These are phyloP conservation scores for Colletotrichum tropicicola DNA, from an alignment of 2,329 filamentous ascomycete species.

Conservation along the genomic window DNA sequence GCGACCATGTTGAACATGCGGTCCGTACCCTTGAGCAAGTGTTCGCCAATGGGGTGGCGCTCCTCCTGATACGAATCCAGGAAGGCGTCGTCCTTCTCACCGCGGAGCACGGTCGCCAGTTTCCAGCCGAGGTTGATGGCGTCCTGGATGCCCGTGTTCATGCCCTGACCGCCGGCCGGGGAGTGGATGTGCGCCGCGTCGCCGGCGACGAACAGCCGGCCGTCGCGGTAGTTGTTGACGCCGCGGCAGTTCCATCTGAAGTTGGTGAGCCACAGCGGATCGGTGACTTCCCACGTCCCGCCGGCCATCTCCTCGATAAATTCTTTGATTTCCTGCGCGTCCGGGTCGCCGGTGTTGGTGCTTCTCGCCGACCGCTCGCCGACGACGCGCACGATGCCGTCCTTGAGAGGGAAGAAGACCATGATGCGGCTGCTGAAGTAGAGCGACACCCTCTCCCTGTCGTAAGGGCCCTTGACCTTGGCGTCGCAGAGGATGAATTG, in stretches of 20 bases:
- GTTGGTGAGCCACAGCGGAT: conserved; percentile 50
- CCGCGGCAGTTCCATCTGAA: conserved; percentile 56
- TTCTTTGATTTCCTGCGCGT: conserved; percentile 29
- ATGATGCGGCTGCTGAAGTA: conserved; percentile 45
- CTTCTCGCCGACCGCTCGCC: conserved; percentile 26
- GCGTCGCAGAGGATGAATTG: conserved; percentile 55
- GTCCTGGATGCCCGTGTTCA: conserved; percentile 47
- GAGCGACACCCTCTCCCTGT: conserved; percentile 32
- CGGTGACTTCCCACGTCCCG: conserved; percentile 36
- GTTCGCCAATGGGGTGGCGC: conserved; percentile 54
- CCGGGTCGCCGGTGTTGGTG: conserved; percentile 9
- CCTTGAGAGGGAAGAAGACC: conserved; percentile 42
- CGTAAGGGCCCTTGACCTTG: conserved; percentile 34
- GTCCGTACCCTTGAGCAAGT: conserved; percentile 52
- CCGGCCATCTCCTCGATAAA: conserved; percentile 40
- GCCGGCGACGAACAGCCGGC: conserved; percentile 37
- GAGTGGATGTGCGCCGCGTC: conserved; percentile 47
- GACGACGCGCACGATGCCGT: conserved; percentile 39
- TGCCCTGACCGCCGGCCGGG: conserved; percentile 45
- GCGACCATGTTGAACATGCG: conserved; percentile 47
- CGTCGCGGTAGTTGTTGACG: conserved; percentile 48
- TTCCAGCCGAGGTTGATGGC: conserved; percentile 46
- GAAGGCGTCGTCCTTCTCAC: conserved; percentile 41
- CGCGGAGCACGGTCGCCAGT: conserved; percentile 34
- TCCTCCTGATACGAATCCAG: conserved; percentile 58